Percentiles rank a stretch among this genome's conserved stretches.
phyloP scores from a whole-genome alignment of 2,329 filamentous ascomycete genomes.

The Nannizzia gypsea region DNA sequence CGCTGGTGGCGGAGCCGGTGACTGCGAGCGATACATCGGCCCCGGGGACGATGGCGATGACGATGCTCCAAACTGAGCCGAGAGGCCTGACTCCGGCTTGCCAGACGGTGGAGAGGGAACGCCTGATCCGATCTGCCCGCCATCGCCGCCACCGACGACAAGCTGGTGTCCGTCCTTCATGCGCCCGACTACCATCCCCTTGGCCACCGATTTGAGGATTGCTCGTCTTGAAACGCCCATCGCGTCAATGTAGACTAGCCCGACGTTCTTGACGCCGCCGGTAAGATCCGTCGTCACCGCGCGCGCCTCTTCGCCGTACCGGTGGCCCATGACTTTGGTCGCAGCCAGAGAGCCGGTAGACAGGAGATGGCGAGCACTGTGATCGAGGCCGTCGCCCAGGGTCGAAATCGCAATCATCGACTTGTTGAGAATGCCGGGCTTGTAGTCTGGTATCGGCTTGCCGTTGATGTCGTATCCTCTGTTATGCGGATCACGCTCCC shows the following conservation, averaged over 20 bases:
- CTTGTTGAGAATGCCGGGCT: constrained; percentile 89
- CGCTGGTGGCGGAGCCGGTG: constrained; percentile 30
- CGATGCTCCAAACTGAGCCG: not conserved
- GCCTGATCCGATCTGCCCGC: constrained; percentile 21
- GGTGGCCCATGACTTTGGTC: constrained; percentile 75
- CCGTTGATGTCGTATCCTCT: constrained; percentile 60
- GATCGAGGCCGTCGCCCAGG: constrained; percentile 83
- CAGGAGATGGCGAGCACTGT: constrained; percentile 68
- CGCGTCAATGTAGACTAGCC: constrained; percentile 92
- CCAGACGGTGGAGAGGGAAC: not conserved
- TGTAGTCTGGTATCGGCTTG: constrained; percentile 53
- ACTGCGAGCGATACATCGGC: constrained; percentile 16
- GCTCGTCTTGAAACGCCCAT: constrained; percentile 81
- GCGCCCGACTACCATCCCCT: constrained; percentile 61
- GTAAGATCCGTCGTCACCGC: constrained; percentile 63
- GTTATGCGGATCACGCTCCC: constrained; percentile 38
- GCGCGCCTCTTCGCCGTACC: constrained; percentile 77
- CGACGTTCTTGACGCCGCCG: constrained; percentile 88
- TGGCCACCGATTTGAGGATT: constrained; percentile 87
- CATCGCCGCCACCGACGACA: constrained; percentile 37
- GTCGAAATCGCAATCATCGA: constrained; percentile 93
- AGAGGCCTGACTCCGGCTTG: not conserved
- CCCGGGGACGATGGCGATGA: constrained; percentile 8
- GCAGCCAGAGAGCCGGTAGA: constrained; percentile 65
- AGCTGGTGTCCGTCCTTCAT: constrained; percentile 40